Evolutionary conservation across 306 rosid species (phyloP).

Genomic region (Vigna hirtella): DNA sequence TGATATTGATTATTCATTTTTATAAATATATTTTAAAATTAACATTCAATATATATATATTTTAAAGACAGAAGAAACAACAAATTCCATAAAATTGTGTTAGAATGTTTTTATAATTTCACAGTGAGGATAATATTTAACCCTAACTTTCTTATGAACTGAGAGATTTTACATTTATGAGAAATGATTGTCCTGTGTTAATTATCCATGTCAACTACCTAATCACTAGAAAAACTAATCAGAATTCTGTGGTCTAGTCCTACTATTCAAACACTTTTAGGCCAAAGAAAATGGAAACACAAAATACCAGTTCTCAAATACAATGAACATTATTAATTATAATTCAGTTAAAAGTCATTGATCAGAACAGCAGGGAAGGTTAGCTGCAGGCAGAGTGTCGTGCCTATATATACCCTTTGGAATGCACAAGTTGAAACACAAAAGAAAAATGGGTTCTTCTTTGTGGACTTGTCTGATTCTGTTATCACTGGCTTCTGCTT

Average conservation of each 20-base stretch:
- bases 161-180: neutral
- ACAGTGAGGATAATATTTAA: no score
- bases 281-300: neutral
- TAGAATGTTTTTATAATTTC: no score
- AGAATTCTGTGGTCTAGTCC: neutral
- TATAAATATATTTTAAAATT: no score
- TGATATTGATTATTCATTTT: no score
- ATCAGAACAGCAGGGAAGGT: conserved; percentile 27
- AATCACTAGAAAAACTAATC: neutral
- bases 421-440: conserved; percentile 17
- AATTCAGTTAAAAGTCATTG: neutral
- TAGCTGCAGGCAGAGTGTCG: neutral
- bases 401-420: conserved; percentile 38
- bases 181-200: conserved; percentile 6
- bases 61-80: no score
- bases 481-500: conserved; percentile 40
- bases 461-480: conserved; percentile 44
- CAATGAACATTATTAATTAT: neutral
- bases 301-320: neutral
- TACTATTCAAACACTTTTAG: neutral
- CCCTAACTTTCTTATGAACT: no score
- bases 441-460: conserved; percentile 47
- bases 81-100: no score
- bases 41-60: no score
- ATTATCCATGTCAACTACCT: neutral